Evolutionary conservation across 257 asterid genomes (phyloP).

Genomic region (Gentiana straminea): DNA sequence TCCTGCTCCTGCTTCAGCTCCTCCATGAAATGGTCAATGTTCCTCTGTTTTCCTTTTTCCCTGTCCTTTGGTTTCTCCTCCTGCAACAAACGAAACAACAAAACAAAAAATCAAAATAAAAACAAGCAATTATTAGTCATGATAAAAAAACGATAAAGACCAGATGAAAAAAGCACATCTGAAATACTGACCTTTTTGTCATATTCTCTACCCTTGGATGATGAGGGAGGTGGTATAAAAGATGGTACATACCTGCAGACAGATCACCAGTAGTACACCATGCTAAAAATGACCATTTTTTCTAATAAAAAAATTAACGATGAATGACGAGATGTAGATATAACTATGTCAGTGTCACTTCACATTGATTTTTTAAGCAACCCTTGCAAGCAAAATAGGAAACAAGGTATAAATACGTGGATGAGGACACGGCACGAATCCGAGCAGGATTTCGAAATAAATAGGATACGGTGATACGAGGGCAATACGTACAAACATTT

Average conservation of each 20-base stretch:
- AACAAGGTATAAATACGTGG: too few species aligned
- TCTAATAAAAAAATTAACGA: conserved; percentile 8
- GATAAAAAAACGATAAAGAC: too few species aligned
- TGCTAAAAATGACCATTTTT: conserved; percentile 21
- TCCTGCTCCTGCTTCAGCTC: conserved; percentile 93
- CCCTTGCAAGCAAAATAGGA: too few species aligned
- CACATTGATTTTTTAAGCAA: too few species aligned
- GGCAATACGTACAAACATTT: too few species aligned
- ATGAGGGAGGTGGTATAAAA: conserved; percentile 89
- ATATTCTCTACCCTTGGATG: conserved; percentile 67
- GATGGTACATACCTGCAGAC: conserved; percentile 96
- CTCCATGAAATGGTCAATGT: conserved; percentile 94
- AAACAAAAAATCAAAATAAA: not conserved
- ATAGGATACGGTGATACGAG: too few species aligned
- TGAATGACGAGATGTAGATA: not conserved
- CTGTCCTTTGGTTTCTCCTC: conserved; percentile 83
- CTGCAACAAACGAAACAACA: conserved; percentile 40
- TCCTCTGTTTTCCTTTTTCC: conserved; percentile 73
- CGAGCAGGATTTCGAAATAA: too few species aligned
- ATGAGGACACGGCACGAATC: too few species aligned
- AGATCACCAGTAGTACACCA: conserved; percentile 38
- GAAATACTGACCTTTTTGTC: conserved; percentile 61
- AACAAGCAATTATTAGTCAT: conserved; percentile 11
- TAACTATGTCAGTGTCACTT: too few species aligned
- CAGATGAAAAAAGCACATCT: conserved; percentile 8